phyloP scores from a whole-genome alignment of 768 basidiomycete species.

The Cystobasidium ongulense region DNA sequence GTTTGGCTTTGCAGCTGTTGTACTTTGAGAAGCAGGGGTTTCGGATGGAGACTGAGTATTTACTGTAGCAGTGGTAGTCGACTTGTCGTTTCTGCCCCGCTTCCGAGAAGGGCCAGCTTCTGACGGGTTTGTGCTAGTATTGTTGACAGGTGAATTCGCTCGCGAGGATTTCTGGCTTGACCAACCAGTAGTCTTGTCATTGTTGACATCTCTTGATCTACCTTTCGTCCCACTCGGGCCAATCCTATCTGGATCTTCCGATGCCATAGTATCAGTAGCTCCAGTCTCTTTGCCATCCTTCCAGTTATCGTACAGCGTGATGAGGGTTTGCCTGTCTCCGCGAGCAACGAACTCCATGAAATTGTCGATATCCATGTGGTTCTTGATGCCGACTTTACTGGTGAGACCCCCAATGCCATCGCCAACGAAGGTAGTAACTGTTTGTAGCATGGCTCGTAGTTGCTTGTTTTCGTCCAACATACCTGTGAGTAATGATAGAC shows the following conservation, averaged over 20 bases:
- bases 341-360: constrained; percentile 13
- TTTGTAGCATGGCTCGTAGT: constrained; percentile 15
- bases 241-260: background rate
- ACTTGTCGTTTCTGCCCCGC: background rate
- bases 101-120: background rate
- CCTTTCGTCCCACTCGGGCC: background rate
- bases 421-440: constrained; percentile 8
- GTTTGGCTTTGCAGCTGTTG: background rate
- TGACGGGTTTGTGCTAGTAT: background rate
- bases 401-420: constrained; percentile 5
- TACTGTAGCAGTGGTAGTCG: background rate
- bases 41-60: background rate
- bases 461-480: constrained; percentile 30
- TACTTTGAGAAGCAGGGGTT: background rate
- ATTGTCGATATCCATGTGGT: background rate
- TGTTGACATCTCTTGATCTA: background rate
- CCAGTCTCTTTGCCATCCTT: background rate
- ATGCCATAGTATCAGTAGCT: background rate
- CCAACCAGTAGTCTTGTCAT: background rate
- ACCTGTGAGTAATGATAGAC: background rate
- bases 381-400: constrained; percentile 16
- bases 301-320: constrained; percentile 21
- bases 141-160: background rate
- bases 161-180: background rate
- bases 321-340: background rate